Conservation (phyloP, 805 yeast species). For the Ogataea methylovora region DNA sequence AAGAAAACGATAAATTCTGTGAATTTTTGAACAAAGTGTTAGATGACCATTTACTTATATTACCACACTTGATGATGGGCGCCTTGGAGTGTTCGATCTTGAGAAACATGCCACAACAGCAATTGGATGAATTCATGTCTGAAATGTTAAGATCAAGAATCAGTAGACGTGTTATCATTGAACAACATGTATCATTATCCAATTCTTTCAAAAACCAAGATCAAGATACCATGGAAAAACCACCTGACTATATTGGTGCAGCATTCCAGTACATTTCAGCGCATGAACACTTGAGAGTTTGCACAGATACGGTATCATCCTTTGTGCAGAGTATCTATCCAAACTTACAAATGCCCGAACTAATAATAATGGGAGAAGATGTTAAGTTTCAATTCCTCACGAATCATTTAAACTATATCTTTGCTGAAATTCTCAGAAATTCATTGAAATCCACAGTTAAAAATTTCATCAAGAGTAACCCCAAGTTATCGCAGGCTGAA, state of each 20-base stretch:
- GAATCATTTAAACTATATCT: slow-evolving; percentile 76
- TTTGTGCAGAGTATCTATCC: slow-evolving; percentile 50
- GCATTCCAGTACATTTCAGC: slow-evolving; percentile 79
- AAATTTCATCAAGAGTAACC: slow-evolving; percentile 26
- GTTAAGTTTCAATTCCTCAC: slow-evolving; percentile 75
- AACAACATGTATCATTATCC: slow-evolving; percentile 81
- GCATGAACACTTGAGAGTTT: slow-evolving; percentile 50
- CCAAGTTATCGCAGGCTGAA: slow-evolving; percentile 5
- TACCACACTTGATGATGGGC: slow-evolving; percentile 91
- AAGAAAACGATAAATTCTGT: slow-evolving; percentile 73
- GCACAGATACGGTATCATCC: slow-evolving; percentile 42
- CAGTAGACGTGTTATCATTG: slow-evolving; percentile 82
- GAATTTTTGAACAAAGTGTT: slow-evolving; percentile 53
- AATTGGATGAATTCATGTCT: slow-evolving; percentile 69
- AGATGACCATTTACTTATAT: slow-evolving; percentile 71
- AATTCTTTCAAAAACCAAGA: slow-evolving; percentile 41
- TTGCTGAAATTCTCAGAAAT: slow-evolving; percentile 85
- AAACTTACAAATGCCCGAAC: slow-evolving; percentile 57
- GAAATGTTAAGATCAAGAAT: slow-evolving; percentile 78
- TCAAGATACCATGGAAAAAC: slow-evolving; percentile 39
- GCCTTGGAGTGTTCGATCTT: slow-evolving; percentile 72
- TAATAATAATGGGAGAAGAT: slow-evolving; percentile 65
- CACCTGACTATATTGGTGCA: slow-evolving; percentile 61
- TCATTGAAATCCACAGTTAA: slow-evolving; percentile 75
- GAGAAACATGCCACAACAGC: slow-evolving; percentile 46